Evolutionary conservation across 176 grass and related monocot genomes (phyloP).

Genomic region (Poa pratensis): DNA sequence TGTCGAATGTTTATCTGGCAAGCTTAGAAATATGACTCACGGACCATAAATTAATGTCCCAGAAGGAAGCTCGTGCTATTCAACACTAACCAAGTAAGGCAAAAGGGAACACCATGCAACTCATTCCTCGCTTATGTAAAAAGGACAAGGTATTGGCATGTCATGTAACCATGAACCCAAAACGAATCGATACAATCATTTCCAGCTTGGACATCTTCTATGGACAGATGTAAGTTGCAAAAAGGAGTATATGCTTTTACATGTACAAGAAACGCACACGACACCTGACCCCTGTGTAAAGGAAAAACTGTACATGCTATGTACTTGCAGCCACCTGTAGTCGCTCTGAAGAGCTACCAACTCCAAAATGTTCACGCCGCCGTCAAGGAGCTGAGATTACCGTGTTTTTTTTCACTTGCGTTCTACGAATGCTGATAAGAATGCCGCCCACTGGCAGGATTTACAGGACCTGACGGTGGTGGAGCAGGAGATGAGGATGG

Average conservation of each 20-base stretch:
- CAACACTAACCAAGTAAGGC: not conserved
- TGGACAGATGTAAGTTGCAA: slow-evolving; percentile 49
- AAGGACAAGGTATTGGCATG: slow-evolving; percentile 11
- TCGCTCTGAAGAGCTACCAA: slow-evolving; percentile 10
- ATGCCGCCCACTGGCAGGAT: slow-evolving; percentile 51
- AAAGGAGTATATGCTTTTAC: slow-evolving; percentile 53
- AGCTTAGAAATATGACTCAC: not conserved
- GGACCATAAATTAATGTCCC: not conserved
- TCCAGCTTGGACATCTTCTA: slow-evolving; percentile 39
- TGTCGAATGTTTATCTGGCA: not conserved
- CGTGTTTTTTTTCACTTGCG: not conserved
- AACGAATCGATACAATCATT: slow-evolving; percentile 40
- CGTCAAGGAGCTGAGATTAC: not conserved
- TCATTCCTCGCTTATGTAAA: slow-evolving; percentile 7
- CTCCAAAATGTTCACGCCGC: slow-evolving; percentile 5
- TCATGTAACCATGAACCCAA: not conserved
- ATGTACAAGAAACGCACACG: slow-evolving; percentile 51
- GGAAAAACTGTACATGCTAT: slow-evolving; percentile 69
- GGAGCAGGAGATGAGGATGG: slow-evolving; percentile 59
- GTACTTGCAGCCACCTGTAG: slow-evolving; percentile 41
- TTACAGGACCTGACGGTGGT: slow-evolving; percentile 42
- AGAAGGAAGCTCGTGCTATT: not conserved
- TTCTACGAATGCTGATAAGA: slow-evolving; percentile 19
- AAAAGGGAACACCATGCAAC: not conserved
- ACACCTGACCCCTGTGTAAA: slow-evolving; percentile 43